Evolutionary conservation across 371 early-diverging fungal species (phyloP).

Genomic region (Mucor circinelloides): DNA sequence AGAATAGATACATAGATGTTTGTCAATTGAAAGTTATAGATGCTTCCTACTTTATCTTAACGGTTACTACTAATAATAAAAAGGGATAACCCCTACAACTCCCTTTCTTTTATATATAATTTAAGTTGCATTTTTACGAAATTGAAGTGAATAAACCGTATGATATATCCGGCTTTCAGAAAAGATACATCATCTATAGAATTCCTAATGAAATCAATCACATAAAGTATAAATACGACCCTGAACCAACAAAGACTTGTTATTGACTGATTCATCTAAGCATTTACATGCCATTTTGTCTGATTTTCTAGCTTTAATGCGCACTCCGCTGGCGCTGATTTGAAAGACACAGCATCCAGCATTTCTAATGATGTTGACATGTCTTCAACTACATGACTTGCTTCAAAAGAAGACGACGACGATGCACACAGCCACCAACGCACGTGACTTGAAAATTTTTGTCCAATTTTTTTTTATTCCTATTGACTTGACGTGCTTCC

Average conservation of each 20-base stretch:
- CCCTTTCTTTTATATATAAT: no score
- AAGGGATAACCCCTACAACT: no score
- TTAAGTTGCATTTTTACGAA: no score
- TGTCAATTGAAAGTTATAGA: no score
- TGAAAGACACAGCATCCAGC: no score
- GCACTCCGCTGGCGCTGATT: background rate
- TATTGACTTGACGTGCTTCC: slow-evolving; percentile 11
- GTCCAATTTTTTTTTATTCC: slow-evolving; percentile 6
- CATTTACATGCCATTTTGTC: background rate
- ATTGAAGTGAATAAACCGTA: no score
- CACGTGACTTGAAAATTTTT: slow-evolving; percentile 25
- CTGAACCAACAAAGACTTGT: background rate
- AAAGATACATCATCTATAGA: background rate
- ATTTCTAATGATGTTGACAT: background rate
- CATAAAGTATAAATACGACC: background rate
- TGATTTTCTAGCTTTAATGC: background rate
- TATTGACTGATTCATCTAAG: background rate
- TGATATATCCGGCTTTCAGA: no score
- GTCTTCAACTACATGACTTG: background rate
- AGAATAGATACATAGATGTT: no score
- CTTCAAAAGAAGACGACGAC: background rate
- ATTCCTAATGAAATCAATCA: background rate
- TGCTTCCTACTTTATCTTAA: no score
- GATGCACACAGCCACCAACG: slow-evolving; percentile 13
- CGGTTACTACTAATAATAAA: no score